Conservation (phyloP, 1,284 basidiomycete genomes). For the Ganoderma leucocontextum region DNA sequence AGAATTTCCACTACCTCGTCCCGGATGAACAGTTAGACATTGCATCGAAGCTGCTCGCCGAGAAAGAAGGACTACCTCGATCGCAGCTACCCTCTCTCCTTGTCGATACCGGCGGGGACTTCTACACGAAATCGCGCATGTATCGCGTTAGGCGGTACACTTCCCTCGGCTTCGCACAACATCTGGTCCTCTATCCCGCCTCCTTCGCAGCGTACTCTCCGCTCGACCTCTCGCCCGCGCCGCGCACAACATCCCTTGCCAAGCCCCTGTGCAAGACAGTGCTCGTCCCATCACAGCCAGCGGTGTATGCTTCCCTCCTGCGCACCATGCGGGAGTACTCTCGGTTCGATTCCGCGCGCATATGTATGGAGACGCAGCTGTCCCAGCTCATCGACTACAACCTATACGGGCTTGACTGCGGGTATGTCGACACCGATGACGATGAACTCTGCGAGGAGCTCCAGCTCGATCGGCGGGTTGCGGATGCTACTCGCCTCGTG, state of each 20-base stretch:
- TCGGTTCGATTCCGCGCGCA: conserved; percentile 31
- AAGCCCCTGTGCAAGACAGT: conserved; percentile 25
- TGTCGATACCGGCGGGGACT: conserved; percentile 37
- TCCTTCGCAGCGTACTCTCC: conserved; percentile 37
- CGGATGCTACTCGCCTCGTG: conserved; percentile 34
- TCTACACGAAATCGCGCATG: conserved; percentile 9
- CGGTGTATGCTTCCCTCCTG: conserved; percentile 40
- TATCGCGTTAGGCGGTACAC: conserved; percentile 36
- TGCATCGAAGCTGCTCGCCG: conserved; percentile 37
- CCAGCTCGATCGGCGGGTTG: conserved; percentile 35
- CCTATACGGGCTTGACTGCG: conserved; percentile 34
- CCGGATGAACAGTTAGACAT: conserved; percentile 37
- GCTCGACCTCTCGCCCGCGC: conserved; percentile 33
- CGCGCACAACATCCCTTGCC: conserved; percentile 19
- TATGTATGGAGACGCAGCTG: conserved; percentile 39
- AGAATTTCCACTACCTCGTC: conserved; percentile 42
- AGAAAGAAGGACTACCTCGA: conserved; percentile 36
- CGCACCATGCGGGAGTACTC: conserved; percentile 42
- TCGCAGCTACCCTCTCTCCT: conserved; percentile 33
- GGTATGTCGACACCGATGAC: conserved; percentile 31
- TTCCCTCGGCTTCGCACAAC: conserved; percentile 34
- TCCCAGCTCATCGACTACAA: conserved; percentile 43
- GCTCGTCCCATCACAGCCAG: conserved; percentile 38
- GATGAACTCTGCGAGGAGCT: conserved; percentile 33
- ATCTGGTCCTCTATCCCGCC: conserved; percentile 39